Evolutionary conservation across 345 rosid genomes (phyloP).

Genomic region (Melaleuca quinquenervia): DNA sequence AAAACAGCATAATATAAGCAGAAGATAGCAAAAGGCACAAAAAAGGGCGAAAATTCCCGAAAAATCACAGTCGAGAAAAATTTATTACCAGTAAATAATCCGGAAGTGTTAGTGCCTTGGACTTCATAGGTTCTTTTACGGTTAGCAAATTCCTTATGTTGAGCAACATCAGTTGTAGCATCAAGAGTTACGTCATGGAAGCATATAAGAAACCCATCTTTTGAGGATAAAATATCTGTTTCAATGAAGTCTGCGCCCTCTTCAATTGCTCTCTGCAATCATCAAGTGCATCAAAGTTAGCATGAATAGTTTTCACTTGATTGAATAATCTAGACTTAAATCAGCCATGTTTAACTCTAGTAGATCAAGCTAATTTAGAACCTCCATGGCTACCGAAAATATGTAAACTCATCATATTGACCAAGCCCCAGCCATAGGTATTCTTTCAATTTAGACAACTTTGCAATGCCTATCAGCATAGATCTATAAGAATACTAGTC

Average conservation of each 20-base stretch:
- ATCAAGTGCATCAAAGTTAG: not conserved
- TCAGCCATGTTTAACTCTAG: not conserved
- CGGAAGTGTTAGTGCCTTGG: conserved; percentile 61
- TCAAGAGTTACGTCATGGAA: conserved; percentile 76
- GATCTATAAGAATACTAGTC: not conserved
- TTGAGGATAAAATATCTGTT: conserved; percentile 66
- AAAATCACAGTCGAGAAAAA: not conserved
- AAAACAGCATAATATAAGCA: not conserved
- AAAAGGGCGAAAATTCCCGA: not conserved
- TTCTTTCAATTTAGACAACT: not conserved
- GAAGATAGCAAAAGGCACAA: not conserved
- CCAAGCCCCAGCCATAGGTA: not conserved
- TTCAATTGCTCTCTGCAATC: conserved; percentile 78
- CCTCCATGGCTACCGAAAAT: not conserved
- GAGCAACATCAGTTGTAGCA: conserved; percentile 55
- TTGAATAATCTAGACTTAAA: not conserved
- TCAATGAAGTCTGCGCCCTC: conserved; percentile 97
- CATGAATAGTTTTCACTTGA: not conserved
- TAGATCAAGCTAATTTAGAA: not conserved
- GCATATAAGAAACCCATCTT: conserved; percentile 82
- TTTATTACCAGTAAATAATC: conserved; percentile 69
- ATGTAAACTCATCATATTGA: not conserved
- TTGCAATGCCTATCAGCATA: not conserved
- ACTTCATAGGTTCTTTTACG: conserved; percentile 82
- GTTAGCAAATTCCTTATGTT: conserved; percentile 68